Base-by-base conservation (phyloP, 495 filamentous ascomycete genomes). In the Podospora pseudoanserina region DNA sequence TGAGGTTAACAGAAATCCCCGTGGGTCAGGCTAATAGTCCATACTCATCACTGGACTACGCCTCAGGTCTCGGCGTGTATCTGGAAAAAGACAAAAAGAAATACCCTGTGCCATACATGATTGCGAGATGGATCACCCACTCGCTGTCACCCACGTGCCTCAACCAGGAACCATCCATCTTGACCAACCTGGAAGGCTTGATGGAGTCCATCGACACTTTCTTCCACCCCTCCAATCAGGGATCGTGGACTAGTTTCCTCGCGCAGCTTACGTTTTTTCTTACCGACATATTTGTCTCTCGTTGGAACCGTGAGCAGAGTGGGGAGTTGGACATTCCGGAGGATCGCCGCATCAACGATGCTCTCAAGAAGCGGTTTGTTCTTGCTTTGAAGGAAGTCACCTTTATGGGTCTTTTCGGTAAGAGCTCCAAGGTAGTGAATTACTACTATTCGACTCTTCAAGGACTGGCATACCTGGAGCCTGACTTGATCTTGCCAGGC, bases 401-500 rank as follows among this genome's bases (percentile, higher is more conserved):
- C 28, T 99, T 97, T 78, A 97, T 98, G 95, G 95, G 96, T 26
- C 92, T 99, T 61, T 99, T 96, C 74, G 88, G 94, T 44, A 99
- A 99, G 81, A 96, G 93, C 79, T 88, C 88, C 60, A 91, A 91
- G 53, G 91, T 94, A 1, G 91, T 97, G 81, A 94, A 88, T 72
- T 96, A 93, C 79, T 93, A 93, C 64, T 85, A 97, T 56, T 94
- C 92, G 11, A 91, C 93, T 4, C 82, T 99, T 64, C 94, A 97
- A 75, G 90, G 89, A 55, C 80, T 99, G 64, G 89, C 96, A 4
- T 97, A 90, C 73, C 83, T 99, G 56, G 94, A 98, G 74, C 96
- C 95, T 1, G 88, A 92, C 72, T 82, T 98, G 70, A 97, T 99
- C 70, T 82, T 99, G 7, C 95, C 95, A 3, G 96, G 95, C 20